These are phyloP conservation scores for Talaromyces sp. DNA, from an alignment of 2,329 filamentous ascomycete genomes.

Conservation along the genomic window DNA sequence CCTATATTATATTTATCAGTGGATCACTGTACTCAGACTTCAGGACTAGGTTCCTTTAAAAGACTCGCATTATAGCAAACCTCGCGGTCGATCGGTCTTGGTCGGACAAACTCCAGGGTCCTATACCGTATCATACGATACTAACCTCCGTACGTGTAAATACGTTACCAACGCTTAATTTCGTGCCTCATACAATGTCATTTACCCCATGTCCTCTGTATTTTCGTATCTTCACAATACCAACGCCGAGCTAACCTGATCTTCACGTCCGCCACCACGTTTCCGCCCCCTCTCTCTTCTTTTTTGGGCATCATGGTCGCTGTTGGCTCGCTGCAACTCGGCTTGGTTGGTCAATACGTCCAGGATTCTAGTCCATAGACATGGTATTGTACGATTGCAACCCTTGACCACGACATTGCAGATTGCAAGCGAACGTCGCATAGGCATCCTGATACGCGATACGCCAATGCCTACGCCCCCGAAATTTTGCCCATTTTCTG, in stretches of 20 bases:
- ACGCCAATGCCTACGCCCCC: not conserved
- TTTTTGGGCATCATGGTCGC: not conserved
- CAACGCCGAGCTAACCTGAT: not conserved
- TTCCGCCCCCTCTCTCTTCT: not conserved
- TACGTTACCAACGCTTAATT: not conserved
- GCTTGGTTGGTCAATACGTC: not conserved
- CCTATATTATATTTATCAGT: not conserved
- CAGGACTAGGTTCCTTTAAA: not conserved
- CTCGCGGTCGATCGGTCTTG: not conserved
- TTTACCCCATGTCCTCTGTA: not conserved
- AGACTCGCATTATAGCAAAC: not conserved
- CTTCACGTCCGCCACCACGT: not conserved
- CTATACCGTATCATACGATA: not conserved
- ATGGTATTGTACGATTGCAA: not conserved
- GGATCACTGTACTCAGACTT: not conserved
- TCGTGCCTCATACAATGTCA: not conserved
- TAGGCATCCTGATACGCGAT: not conserved
- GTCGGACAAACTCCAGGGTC: not conserved
- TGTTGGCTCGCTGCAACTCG: not conserved
- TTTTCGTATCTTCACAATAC: not conserved
- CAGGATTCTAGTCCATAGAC: not conserved
- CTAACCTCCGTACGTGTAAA: not conserved
- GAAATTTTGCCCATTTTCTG: not conserved
- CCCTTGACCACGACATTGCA: conserved; percentile 1
- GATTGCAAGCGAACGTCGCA: not conserved